Evolutionary conservation across 1,139 yeast genomes (phyloP).

Genomic region (Hansenula lynferdii): DNA sequence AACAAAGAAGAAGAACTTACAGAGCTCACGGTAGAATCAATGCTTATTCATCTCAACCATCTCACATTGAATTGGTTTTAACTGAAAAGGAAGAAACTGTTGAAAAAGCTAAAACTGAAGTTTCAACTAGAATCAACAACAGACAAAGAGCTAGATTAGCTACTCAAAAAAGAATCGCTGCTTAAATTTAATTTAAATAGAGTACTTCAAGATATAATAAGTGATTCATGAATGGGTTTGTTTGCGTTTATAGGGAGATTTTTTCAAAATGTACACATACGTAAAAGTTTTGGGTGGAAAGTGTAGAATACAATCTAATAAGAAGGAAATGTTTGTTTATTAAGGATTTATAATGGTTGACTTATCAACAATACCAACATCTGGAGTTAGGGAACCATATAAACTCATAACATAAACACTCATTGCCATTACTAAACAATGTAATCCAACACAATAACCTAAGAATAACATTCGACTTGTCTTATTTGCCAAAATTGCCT

Average conservation of each 20-base stretch:
- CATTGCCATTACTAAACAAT: constrained; percentile 65
- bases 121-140: background rate
- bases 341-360: too few species aligned
- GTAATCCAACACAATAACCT: constrained; percentile 70
- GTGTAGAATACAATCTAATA: background rate
- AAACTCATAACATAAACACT: constrained; percentile 53
- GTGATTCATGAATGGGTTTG: too few species aligned
- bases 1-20: constrained; percentile 99
- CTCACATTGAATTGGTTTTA: constrained; percentile 96
- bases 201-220: too few species aligned
- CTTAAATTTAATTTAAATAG: constrained; percentile 26
- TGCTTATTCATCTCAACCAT: constrained; percentile 98
- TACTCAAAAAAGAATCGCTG: constrained; percentile 71
- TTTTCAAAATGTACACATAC: too few species aligned
- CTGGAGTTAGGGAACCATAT: constrained; percentile 42
- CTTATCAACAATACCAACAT: constrained; percentile 32
- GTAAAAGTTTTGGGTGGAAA: background rate
- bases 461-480: constrained; percentile 70
- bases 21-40: constrained; percentile 99
- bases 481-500: constrained; percentile 70
- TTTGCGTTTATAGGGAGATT: background rate
- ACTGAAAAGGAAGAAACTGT: constrained; percentile 95
- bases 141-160: constrained; percentile 44
- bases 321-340: too few species aligned
- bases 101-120: constrained; percentile 65